phyloP scores from a whole-genome alignment of 2,329 filamentous ascomycete genomes.

The Chrysoporthe puriensis region DNA sequence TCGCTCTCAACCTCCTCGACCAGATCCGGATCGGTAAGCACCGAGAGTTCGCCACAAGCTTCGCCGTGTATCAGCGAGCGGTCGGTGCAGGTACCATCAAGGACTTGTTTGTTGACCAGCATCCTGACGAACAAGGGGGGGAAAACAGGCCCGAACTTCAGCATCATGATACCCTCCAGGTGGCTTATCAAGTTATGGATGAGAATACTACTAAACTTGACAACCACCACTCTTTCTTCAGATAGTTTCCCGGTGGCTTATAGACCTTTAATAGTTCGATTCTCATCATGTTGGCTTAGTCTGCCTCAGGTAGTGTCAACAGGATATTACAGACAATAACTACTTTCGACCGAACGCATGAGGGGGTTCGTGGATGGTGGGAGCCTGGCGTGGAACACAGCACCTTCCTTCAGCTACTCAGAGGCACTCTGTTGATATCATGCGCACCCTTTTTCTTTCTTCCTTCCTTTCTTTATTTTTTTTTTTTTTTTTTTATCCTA shows the following conservation, averaged over 20 bases:
- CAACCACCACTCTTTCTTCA: constrained; percentile 37
- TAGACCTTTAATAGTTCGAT: no score
- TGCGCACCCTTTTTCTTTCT: not conserved
- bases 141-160: constrained; percentile 30
- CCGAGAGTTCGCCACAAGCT: constrained; percentile 56
- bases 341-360: no score
- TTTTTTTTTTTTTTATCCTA: no score
- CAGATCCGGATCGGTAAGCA: constrained; percentile 55
- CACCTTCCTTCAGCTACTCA: no score
- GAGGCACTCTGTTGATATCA: not conserved
- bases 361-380: no score
- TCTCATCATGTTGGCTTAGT: no score
- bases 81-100: constrained; percentile 53
- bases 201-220: constrained; percentile 57
- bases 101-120: constrained; percentile 52
- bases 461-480: not conserved
- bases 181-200: constrained; percentile 58
- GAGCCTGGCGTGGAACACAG: no score
- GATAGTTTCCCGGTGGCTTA: no score
- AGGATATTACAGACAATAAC: no score
- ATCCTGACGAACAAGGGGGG: constrained; percentile 36
- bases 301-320: no score
- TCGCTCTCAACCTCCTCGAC: constrained; percentile 56
- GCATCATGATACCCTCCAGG: constrained; percentile 47
- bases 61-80: constrained; percentile 56